Conservation (phyloP, 495 filamentous ascomycete species). For the Chaetomium tenue region DNA sequence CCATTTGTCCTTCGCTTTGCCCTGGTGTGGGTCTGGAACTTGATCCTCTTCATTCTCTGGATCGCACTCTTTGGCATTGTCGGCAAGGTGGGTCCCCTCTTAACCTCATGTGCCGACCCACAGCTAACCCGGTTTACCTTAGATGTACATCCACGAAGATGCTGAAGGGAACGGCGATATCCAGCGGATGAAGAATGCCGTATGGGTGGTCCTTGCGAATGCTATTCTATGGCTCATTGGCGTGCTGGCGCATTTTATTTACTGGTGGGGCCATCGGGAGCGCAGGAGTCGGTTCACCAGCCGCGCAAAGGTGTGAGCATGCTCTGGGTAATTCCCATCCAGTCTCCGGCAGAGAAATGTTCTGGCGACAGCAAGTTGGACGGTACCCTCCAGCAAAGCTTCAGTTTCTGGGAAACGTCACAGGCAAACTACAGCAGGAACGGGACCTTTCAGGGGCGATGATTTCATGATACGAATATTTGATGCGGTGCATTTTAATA, state of each 20-base stretch:
- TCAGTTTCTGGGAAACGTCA: neutral
- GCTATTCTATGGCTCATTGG: conserved; percentile 69
- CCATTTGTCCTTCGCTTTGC: conserved; percentile 59
- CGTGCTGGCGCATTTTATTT: conserved; percentile 41
- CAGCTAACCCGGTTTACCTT: conserved; percentile 12
- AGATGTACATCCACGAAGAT: conserved; percentile 70
- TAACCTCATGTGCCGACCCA: neutral
- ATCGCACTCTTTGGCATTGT: conserved; percentile 79
- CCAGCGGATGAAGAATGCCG: conserved; percentile 77
- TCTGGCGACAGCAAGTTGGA: neutral
- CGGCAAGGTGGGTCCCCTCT: conserved; percentile 45
- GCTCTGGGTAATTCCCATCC: no score
- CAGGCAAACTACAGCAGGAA: neutral
- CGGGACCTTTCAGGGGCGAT: neutral
- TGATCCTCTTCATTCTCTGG: conserved; percentile 71
- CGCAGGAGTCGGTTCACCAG: conserved; percentile 48
- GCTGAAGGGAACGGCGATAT: conserved; percentile 58
- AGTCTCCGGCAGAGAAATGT: neutral
- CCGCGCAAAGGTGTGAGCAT: conserved; percentile 44
- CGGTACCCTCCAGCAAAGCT: neutral
- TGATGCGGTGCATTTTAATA: conserved; percentile 2
- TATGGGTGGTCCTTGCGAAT: conserved; percentile 77
- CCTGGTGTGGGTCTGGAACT: conserved; percentile 64
- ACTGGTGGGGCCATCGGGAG: conserved; percentile 47
- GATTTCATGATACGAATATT: conserved; percentile 7